Conservation (phyloP, 352 stramenopile species). For the Plasmopara viticola region DNA sequence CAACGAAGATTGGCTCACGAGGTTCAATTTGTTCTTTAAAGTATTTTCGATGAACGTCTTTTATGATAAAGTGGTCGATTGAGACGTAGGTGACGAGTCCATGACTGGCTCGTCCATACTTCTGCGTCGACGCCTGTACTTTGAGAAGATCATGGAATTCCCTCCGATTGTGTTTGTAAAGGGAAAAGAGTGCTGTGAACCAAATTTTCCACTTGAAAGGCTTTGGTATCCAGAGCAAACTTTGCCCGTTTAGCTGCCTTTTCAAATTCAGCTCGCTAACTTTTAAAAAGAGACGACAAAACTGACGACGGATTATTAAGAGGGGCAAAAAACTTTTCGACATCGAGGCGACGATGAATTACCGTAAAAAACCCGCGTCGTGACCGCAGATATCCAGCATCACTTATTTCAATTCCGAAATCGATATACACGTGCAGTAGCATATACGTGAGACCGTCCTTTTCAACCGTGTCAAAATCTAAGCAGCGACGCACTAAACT, state of each 20-base stretch:
- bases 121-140: conserved; percentile 54
- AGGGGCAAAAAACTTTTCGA: conserved; percentile 40
- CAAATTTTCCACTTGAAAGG: conserved; percentile 3
- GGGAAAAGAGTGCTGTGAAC: conserved; percentile 6
- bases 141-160: conserved; percentile 3
- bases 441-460: conserved; percentile 36
- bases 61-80: not conserved
- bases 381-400: conserved; percentile 41
- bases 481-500: conserved; percentile 40
- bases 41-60: not conserved
- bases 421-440: conserved; percentile 50
- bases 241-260: conserved; percentile 3
- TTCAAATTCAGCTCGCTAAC: not conserved
- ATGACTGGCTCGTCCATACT: conserved; percentile 37
- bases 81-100: conserved; percentile 3
- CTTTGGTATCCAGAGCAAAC: conserved; percentile 12
- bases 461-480: conserved; percentile 30
- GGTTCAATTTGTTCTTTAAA: not conserved
- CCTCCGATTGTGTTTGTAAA: conserved; percentile 2
- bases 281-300: conserved; percentile 8
- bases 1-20: not conserved
- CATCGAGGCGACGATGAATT: conserved; percentile 45
- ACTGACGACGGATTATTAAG: conserved; percentile 2
- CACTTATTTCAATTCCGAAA: conserved; percentile 39
- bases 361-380: conserved; percentile 46